Evolutionary conservation across 371 early-diverging fungal genomes (phyloP).

Genomic region (Lichtheimia corymbifera): DNA sequence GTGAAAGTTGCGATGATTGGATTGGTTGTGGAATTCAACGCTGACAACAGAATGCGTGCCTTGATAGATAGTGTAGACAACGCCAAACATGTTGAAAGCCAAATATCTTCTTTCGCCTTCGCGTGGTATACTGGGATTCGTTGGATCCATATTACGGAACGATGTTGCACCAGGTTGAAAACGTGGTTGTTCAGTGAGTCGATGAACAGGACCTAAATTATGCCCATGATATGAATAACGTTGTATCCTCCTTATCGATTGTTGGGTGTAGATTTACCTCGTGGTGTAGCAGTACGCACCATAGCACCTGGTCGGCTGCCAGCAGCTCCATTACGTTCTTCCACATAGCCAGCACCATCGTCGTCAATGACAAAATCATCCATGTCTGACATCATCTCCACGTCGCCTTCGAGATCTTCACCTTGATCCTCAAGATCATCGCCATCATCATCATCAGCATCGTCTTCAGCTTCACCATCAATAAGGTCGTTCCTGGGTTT

Average conservation of each 20-base stretch:
- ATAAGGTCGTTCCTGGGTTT: background rate
- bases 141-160: constrained; percentile 26
- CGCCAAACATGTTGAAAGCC: constrained; percentile 83
- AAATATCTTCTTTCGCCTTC: constrained; percentile 67
- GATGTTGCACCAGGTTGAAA: constrained; percentile 66
- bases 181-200: constrained; percentile 15
- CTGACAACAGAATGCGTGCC: constrained; percentile 72
- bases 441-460: constrained; percentile 12
- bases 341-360: constrained; percentile 75
- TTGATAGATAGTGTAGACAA: constrained; percentile 73
- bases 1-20: constrained; percentile 72
- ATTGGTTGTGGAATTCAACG: constrained; percentile 87
- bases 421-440: constrained; percentile 13
- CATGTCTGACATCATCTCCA: constrained; percentile 25
- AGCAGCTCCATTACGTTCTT: constrained; percentile 4
- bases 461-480: constrained; percentile 13
- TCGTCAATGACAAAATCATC: constrained; percentile 65
- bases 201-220: constrained; percentile 3
- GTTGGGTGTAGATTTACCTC: no score
- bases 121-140: constrained; percentile 37
- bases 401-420: constrained; percentile 8
- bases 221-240: background rate
- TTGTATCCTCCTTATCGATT: no score
- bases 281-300: background rate
- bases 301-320: background rate